Base-by-base conservation (phyloP, 2,329 filamentous ascomycete genomes). In the Colletotrichum trifolii region DNA sequence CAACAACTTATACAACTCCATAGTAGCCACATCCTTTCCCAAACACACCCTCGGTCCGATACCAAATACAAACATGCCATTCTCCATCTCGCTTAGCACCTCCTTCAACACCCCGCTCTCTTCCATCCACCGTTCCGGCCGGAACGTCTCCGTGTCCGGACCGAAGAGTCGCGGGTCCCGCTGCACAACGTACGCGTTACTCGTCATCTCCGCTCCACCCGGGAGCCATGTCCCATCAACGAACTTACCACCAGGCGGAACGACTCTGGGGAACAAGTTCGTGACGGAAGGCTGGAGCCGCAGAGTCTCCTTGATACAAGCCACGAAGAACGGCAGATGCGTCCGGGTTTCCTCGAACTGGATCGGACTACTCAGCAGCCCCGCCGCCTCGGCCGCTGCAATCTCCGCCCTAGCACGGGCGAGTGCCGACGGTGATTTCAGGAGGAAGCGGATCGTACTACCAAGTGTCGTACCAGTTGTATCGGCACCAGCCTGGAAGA, bases 91-190 rank as follows among this genome's bases (percentile, higher is more conserved):
- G 54, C 45, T 34, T 1, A 48, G 39, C 7, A 34, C 11, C 17
- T 57, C 54, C 12, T 57, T 57, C 2, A 17, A 39, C 5, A 12
- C 33, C 12, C 45, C 54, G 35, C 74, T 71, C 5, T 68, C 68
- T 7, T 68, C 67, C 0, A 81, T 45, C 81, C 81, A 83, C 8
- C 82, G 67, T 67, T 83, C 79, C 0, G 81, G 81, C 1, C 69
- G 70, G 73, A 81, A 77, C 0, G 69, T 60, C 6, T 77, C 57
- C 13, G 75, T 73, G 66, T 78, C 73, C 38, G 76, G 52, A 35
- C 73, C 68, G 64, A 74, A 81, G 45, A 74, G 73, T 13, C 63
- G 69, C 11, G 65, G 71, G 48, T 79, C 74, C 2, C 69, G 68
- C 48, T 80, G 76, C 5, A 73, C 69, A 1, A 77, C 73, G 76